Percentiles rank a stretch among this genome's conserved stretches.
Conservation (phyloP, 306 rosid species). For the Hylodesmum podocarpum region DNA sequence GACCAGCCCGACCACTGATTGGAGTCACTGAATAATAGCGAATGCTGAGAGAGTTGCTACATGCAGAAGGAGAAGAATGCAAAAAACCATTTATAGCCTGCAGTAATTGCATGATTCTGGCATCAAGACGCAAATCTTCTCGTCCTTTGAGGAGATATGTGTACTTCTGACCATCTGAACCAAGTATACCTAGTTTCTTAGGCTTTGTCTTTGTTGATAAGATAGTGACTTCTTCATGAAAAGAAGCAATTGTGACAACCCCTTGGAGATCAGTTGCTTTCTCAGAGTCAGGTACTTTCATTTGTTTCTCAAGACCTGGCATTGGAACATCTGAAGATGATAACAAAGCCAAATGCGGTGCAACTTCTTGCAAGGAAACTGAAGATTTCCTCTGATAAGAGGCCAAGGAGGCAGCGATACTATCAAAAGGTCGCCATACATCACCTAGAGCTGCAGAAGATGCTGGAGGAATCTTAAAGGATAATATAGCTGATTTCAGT, state of each 20-base stretch:
- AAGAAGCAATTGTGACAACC: slow-evolving; percentile 83
- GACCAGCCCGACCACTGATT: slow-evolving; percentile 94
- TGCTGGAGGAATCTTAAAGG: slow-evolving; percentile 77
- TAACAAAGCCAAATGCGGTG: slow-evolving; percentile 72
- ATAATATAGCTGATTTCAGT: slow-evolving; percentile 68
- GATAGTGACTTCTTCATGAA: slow-evolving; percentile 71
- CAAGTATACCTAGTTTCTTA: slow-evolving; percentile 81
- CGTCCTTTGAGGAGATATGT: slow-evolving; percentile 93
- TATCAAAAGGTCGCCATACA: slow-evolving; percentile 90
- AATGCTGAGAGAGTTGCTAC: slow-evolving; percentile 66
- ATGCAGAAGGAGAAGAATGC: slow-evolving; percentile 76
- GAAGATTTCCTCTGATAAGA: slow-evolving; percentile 92
- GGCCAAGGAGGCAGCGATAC: slow-evolving; percentile 86
- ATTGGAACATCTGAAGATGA: slow-evolving; percentile 94
- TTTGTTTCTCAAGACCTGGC: slow-evolving; percentile 95
- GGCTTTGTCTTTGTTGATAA: slow-evolving; percentile 97
- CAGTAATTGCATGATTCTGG: slow-evolving; percentile 93
- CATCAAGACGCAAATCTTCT: slow-evolving; percentile 97
- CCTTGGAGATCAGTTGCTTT: slow-evolving; percentile 58
- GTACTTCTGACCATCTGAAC: slow-evolving; percentile 91
- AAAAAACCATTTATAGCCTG: slow-evolving; percentile 90
- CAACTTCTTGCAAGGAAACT: slow-evolving; percentile 80
- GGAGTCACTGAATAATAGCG: slow-evolving; percentile 98
- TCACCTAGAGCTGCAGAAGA: slow-evolving; percentile 81
- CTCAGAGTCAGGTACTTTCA: slow-evolving; percentile 58